Evolutionary conservation across 805 yeast species (phyloP).

Genomic region (Candida parachauliodes): DNA sequence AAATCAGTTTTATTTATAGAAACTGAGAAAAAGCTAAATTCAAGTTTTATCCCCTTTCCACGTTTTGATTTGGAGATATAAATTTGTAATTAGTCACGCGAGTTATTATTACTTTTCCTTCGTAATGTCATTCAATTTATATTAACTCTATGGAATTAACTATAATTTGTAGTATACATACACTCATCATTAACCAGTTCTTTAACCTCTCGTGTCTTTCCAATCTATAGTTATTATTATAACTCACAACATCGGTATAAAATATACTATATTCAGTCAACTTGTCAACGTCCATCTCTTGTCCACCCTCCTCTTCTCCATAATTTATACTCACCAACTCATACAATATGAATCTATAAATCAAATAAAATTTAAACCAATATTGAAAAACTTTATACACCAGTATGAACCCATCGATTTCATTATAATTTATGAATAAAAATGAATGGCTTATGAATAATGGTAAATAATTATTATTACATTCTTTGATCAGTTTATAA

Average conservation of each 20-base stretch:
- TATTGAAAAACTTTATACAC: conserved; percentile 20
- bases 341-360: conserved; percentile 29
- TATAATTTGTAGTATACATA: not conserved
- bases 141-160: not conserved
- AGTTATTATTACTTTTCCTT: too few relatives aligned
- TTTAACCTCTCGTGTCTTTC: not conserved
- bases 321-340: conserved; percentile 21
- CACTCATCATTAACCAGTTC: conserved; percentile 1
- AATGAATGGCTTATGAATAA: conserved; percentile 34
- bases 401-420: not conserved
- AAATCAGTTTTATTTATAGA: too few relatives aligned
- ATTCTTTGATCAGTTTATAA: conserved; percentile 16
- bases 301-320: conserved; percentile 4
- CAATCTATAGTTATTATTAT: not conserved
- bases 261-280: conserved; percentile 11
- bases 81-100: too few relatives aligned
- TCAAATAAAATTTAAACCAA: conserved; percentile 30
- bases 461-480: conserved; percentile 34
- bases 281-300: conserved; percentile 4
- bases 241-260: conserved; percentile 6
- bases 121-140: too few relatives aligned
- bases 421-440: conserved; percentile 18
- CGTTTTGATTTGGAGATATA: too few relatives aligned
- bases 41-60: too few relatives aligned
- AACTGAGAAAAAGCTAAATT: too few relatives aligned